These are phyloP conservation scores for Pelargonium myrrhifolium DNA, from an alignment of 441 rosid genomes.

Conservation along the genomic window DNA sequence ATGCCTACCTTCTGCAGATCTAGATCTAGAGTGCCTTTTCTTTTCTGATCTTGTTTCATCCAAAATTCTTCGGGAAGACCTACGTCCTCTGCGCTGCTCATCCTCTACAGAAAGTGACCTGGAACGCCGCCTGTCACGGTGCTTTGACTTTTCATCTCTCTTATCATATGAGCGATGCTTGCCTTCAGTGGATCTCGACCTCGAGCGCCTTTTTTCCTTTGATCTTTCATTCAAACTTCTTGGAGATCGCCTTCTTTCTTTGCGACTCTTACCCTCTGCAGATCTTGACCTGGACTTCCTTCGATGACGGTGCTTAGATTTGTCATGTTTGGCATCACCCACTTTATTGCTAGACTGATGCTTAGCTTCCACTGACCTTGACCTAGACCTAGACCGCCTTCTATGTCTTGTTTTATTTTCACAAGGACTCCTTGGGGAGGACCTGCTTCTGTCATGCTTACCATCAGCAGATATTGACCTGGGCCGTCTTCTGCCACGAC, in stretches of 20 bases:
- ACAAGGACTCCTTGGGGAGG: slow-evolving; percentile 11
- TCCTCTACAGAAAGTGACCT: slow-evolving; percentile 4
- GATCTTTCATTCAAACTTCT: slow-evolving; percentile 3
- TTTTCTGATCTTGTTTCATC: slow-evolving; percentile 8
- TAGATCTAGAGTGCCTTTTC: slow-evolving; percentile 9
- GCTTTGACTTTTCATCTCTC: slow-evolving; percentile 11
- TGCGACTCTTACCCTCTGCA: slow-evolving; percentile 24
- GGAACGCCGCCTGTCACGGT: slow-evolving; percentile 9
- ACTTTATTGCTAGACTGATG: slow-evolving; percentile 6
- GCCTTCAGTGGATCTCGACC: slow-evolving; percentile 10
- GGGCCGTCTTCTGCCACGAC: slow-evolving; percentile 17
- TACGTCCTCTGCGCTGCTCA: neutral
- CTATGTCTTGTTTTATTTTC: slow-evolving; percentile 4
- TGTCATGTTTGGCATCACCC: slow-evolving; percentile 12
- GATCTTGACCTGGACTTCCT: slow-evolving; percentile 17
- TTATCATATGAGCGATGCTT: slow-evolving; percentile 10
- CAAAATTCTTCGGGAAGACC: slow-evolving; percentile 5
- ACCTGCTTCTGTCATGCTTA: slow-evolving; percentile 9
- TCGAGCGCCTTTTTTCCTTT: slow-evolving; percentile 3
- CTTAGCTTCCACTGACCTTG: slow-evolving; percentile 16
- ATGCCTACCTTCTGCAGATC: slow-evolving; percentile 10
- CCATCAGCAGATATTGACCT: slow-evolving; percentile 21
- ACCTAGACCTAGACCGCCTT: slow-evolving; percentile 21
- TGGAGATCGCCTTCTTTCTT: slow-evolving; percentile 5
- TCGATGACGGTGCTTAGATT: slow-evolving; percentile 13